Evolutionary conservation across 495 filamentous ascomycete genomes (phyloP), one percentile per base, ranked within the genome.

Genomic region (Talaromyces wortmannii): DNA sequence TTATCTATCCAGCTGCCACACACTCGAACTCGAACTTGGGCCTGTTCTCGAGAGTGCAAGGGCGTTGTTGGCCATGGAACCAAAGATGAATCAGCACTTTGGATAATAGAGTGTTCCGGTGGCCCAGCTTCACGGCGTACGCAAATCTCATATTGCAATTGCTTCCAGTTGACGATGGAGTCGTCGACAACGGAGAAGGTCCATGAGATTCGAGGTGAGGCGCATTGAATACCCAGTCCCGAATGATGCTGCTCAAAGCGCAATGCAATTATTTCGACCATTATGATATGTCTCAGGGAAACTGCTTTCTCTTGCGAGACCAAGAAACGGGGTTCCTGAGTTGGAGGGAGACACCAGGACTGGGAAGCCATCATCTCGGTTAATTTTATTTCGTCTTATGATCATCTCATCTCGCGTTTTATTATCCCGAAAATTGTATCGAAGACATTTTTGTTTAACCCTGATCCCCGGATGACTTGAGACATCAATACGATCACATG

Each of bases 1-100:
- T 10, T 6, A 48, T 48, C 16, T 11, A 23, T 30, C 45, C 45
- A 33, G 45, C 59, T 46, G 53, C 64, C 56, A 58, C 69, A 64
- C 10, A 58, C 57, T 12, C 64, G 70, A 33, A 79, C 75, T 12
- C 75, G 66, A 6, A 79, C 62, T 5, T 48, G 59, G 10, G 61
- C 73, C 3, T 57, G 55, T 57, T 78, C 76, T 31, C 75, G 59
- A 12, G 77, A 76, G 4, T 60, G 45, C 7, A 81, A 61, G 3
- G 72, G 67, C 2, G 65, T 57, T 0, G 69, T 69, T 12, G 77
- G 78, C 78, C 78, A 81, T n/a, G 74, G 77, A 0, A 81, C 70
- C 2, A 79, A 70, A 11, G 76, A 61, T 0, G 78, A 81, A 2
- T 69, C 58, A 16, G 55, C 31, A 40, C 61, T 53, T 18, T 56